phyloP scores from a whole-genome alignment of 2,329 filamentous ascomycete genomes.

The Mariannaea sp. region DNA sequence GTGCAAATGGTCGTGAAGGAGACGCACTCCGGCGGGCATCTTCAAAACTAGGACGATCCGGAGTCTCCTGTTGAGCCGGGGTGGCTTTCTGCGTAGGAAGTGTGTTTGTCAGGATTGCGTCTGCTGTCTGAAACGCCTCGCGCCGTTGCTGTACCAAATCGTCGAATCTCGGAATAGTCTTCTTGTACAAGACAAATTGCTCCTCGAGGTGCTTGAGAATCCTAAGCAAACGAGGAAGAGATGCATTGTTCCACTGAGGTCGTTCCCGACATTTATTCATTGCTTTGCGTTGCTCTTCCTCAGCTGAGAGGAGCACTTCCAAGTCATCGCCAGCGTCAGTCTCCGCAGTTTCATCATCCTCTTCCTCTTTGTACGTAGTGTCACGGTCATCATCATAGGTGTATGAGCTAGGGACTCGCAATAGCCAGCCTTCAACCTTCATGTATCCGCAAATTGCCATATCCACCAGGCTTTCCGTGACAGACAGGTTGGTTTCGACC shows the following conservation, averaged over 20 bases:
- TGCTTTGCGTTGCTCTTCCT: constrained; percentile 47
- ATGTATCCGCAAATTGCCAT: constrained; percentile 85
- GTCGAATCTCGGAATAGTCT: constrained; percentile 72
- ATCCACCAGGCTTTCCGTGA: constrained; percentile 83
- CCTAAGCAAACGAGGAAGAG: constrained; percentile 58
- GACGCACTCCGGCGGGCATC: constrained; percentile 53
- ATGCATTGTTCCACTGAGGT: constrained; percentile 57
- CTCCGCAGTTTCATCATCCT: constrained; percentile 22
- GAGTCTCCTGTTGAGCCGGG: constrained; percentile 41
- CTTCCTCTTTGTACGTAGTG: constrained; percentile 6
- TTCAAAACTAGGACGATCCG: constrained; percentile 51
- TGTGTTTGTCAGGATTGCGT: constrained; percentile 50
- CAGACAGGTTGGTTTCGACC: constrained; percentile 85
- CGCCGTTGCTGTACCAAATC: constrained; percentile 69
- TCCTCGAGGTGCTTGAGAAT: constrained; percentile 65
- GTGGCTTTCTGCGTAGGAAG: constrained; percentile 39
- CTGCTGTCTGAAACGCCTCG: constrained; percentile 66
- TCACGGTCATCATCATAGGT: constrained; percentile 49
- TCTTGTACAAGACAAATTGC: constrained; percentile 66
- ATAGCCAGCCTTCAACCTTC: constrained; percentile 86
- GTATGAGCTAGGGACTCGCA: constrained; percentile 71
- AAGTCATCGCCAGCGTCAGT: constrained; percentile 30
- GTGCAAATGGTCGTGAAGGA: constrained; percentile 57
- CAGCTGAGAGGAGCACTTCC: constrained; percentile 27
- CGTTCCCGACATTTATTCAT: constrained; percentile 58